These are phyloP conservation scores for Cladophialophora bantiana DNA, from an alignment of 2,329 filamentous ascomycete genomes.

Conservation along the genomic window DNA sequence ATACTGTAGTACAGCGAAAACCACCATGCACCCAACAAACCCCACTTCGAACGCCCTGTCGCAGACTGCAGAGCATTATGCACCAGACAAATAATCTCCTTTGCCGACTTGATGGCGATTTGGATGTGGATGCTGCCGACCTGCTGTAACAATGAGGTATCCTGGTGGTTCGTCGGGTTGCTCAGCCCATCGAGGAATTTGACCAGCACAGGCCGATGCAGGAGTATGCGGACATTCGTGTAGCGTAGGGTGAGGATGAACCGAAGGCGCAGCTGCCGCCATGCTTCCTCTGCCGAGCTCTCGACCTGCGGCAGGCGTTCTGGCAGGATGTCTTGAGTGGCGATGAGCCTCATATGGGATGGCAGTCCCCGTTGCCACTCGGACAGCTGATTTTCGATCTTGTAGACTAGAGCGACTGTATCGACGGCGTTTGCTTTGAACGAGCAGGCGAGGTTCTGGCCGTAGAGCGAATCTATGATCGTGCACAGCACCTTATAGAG, in stretches of 20 bases:
- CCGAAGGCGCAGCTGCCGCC: conserved; percentile 32
- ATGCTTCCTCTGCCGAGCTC: conserved; percentile 49
- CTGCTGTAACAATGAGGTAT: conserved; percentile 43
- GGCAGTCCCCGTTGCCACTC: conserved; percentile 15
- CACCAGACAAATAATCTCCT: conserved; percentile 43
- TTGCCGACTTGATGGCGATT: conserved; percentile 45
- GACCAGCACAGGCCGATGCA: conserved; percentile 52
- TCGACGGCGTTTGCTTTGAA: conserved; percentile 7
- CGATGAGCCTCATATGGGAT: conserved; percentile 17
- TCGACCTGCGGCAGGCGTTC: conserved; percentile 30
- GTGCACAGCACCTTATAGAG: conserved; percentile 45
- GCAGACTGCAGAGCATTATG: conserved; percentile 34
- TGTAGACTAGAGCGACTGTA: conserved; percentile 17
- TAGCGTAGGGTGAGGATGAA: conserved; percentile 52
- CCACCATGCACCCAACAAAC: conserved; percentile 45
- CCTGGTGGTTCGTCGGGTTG: conserved; percentile 29
- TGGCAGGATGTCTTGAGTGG: conserved; percentile 37
- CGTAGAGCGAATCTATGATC: conserved; percentile 46
- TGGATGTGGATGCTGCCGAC: conserved; percentile 46
- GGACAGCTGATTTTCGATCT: conserved; percentile 24
- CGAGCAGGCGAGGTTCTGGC: conserved; percentile 21
- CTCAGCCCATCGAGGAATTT: conserved; percentile 46
- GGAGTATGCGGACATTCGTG: conserved; percentile 51
- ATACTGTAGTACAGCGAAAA: conserved; percentile 48
- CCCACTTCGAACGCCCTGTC: conserved; percentile 36